phyloP scores from a whole-genome alignment of 768 basidiomycete species.

The Asterophora lycoperdoides region DNA sequence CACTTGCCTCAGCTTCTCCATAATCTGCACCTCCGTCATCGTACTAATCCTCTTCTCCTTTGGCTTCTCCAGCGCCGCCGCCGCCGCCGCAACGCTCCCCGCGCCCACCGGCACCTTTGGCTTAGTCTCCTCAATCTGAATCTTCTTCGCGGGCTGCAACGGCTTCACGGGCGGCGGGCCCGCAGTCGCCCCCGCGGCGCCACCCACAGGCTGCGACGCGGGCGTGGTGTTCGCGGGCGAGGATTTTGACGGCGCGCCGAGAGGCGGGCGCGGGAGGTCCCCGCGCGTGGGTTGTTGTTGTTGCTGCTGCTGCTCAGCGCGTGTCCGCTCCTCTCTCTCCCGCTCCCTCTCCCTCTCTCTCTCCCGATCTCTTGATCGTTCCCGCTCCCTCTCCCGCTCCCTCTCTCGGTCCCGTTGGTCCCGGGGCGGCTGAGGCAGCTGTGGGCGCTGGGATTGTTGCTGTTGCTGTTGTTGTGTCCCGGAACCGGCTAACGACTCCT shows the following conservation, averaged over 20 bases:
- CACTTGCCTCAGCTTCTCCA: constrained; percentile 92
- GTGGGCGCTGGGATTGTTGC: constrained; percentile 25
- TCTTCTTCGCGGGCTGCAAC: constrained; percentile 71
- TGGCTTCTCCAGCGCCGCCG: constrained; percentile 70
- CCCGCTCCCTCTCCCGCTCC: constrained; percentile 14
- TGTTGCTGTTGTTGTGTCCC: not conserved
- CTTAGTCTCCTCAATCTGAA: constrained; percentile 53
- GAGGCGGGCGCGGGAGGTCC: constrained; percentile 30
- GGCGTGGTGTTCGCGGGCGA: constrained; percentile 45
- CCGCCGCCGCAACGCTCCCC: constrained; percentile 54
- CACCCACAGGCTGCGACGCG: constrained; percentile 40
- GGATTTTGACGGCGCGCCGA: constrained; percentile 37
- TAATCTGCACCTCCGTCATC: constrained; percentile 96
- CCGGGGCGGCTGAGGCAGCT: constrained; percentile 19
- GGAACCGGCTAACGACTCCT: constrained; percentile 42
- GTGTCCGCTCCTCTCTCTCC: not conserved
- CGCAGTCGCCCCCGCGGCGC: constrained; percentile 45
- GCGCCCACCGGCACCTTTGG: constrained; percentile 52
- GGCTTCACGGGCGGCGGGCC: constrained; percentile 69
- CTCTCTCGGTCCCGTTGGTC: constrained; percentile 27
- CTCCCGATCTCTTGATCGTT: too few species aligned
- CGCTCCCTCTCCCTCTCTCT: constrained; percentile 23
- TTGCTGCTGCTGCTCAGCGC: not conserved
- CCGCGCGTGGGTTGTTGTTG: constrained; percentile 16
- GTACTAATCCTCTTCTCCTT: constrained; percentile 91